These are phyloP conservation scores for Spongispora temasekensis DNA, from an alignment of 1,284 basidiomycete genomes.

Conservation along the genomic window DNA sequence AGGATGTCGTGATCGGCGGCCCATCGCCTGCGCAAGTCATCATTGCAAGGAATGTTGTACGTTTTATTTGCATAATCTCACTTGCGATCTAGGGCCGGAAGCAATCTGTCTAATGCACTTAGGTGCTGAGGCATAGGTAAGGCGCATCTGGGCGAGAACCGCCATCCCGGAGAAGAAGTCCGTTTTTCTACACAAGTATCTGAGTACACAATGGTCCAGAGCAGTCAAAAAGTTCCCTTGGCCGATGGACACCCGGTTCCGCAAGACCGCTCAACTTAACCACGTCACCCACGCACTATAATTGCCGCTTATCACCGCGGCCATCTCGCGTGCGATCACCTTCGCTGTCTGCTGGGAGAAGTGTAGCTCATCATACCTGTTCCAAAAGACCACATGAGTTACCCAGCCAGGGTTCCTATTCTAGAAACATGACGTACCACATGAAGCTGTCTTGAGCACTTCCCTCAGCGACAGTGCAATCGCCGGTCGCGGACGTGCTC, in stretches of 20 bases:
- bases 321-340: slow-evolving; percentile 33
- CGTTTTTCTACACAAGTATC: background rate
- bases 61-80: slow-evolving; percentile 11
- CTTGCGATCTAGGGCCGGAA: slow-evolving; percentile 1
- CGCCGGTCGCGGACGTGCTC: slow-evolving; percentile 9
- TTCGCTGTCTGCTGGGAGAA: slow-evolving; percentile 37
- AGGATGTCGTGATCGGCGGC: slow-evolving; percentile 1
- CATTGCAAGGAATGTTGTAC: slow-evolving; percentile 8
- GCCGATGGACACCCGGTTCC: background rate
- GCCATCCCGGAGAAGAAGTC: background rate
- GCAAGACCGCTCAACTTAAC: slow-evolving; percentile 24
- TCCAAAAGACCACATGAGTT: too few relatives aligned
- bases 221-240: background rate
- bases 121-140: too few relatives aligned
- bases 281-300: slow-evolving; percentile 31
- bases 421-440: slow-evolving; percentile 25
- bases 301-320: slow-evolving; percentile 26
- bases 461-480: slow-evolving; percentile 30
- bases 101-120: too few relatives aligned
- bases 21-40: background rate
- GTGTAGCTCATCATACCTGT: slow-evolving; percentile 35
- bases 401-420: too few relatives aligned
- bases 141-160: too few relatives aligned
- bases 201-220: background rate
- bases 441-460: slow-evolving; percentile 36